Evolutionary conservation across 768 basidiomycete species (phyloP).

Genomic region (Psilocybe sp.): DNA sequence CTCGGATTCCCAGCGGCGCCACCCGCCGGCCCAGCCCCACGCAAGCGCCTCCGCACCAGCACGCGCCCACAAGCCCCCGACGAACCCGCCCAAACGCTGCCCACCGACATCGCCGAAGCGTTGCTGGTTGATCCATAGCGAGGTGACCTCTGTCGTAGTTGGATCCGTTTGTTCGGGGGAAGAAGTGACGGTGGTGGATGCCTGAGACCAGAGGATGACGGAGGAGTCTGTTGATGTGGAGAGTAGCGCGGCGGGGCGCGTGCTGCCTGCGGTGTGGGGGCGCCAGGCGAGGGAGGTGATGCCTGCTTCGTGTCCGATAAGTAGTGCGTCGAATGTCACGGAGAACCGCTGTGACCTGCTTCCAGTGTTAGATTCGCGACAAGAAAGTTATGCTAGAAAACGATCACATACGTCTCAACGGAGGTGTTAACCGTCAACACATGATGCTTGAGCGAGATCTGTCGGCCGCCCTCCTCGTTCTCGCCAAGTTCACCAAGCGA

Average conservation of each 20-base stretch:
- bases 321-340: slow-evolving; percentile 88
- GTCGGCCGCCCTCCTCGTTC: slow-evolving; percentile 74
- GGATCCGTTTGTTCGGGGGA: slow-evolving; percentile 27
- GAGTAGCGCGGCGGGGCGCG: slow-evolving; percentile 53
- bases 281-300: slow-evolving; percentile 89
- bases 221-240: slow-evolving; percentile 96
- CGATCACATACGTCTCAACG: slow-evolving; percentile 31
- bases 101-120: slow-evolving; percentile 96
- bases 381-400: not conserved
- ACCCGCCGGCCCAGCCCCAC: slow-evolving; percentile 94
- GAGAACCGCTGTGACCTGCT: slow-evolving; percentile 52
- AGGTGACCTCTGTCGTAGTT: slow-evolving; percentile 26
- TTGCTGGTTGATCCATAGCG: slow-evolving; percentile 87
- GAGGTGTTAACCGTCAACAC: slow-evolving; percentile 61
- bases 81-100: slow-evolving; percentile 86
- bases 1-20: slow-evolving; percentile 76
- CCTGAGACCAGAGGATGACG: slow-evolving; percentile 85
- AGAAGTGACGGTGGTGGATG: slow-evolving; percentile 46
- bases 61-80: slow-evolving; percentile 81
- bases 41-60: slow-evolving; percentile 66
- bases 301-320: slow-evolving; percentile 94
- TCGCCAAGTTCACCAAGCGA: slow-evolving; percentile 71
- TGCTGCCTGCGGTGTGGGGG: slow-evolving; percentile 26
- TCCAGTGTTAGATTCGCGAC: not conserved
- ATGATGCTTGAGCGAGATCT: slow-evolving; percentile 88